Evolutionary conservation across 2,329 filamentous ascomycete species (phyloP).

Genomic region (Pestalotiopsis sp.): DNA sequence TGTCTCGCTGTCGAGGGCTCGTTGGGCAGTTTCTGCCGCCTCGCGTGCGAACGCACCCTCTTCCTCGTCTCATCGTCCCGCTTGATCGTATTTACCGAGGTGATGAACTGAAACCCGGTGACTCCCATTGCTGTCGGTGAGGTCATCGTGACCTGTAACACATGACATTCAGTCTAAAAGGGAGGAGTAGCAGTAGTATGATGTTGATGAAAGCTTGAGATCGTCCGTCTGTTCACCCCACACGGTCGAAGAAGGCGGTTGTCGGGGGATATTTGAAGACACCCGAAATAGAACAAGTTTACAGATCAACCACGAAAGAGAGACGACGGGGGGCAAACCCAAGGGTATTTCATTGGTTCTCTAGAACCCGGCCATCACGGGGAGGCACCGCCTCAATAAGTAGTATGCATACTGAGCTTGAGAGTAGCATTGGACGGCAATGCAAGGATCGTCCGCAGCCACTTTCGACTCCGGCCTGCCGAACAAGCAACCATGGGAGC

Average conservation of each 20-base stretch:
- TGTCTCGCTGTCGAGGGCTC: slow-evolving; percentile 21
- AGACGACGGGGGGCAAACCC: background rate
- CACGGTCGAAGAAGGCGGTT: background rate
- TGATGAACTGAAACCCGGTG: slow-evolving; percentile 36
- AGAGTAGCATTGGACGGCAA: slow-evolving; percentile 1
- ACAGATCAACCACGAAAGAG: background rate
- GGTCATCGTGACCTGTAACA: slow-evolving; percentile 1
- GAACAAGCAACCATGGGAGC: background rate
- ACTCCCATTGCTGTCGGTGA: slow-evolving; percentile 8
- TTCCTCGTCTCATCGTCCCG: slow-evolving; percentile 38
- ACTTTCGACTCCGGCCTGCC: background rate
- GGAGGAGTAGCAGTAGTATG: background rate
- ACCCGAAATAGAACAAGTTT: slow-evolving; percentile 2
- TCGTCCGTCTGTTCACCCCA: background rate
- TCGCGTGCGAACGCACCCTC: slow-evolving; percentile 36
- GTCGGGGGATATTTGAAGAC: slow-evolving; percentile 9
- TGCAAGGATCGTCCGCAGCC: slow-evolving; percentile 11
- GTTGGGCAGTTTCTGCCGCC: slow-evolving; percentile 34
- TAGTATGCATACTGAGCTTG: background rate
- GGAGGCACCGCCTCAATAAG: slow-evolving; percentile 3
- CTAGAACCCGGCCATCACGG: background rate
- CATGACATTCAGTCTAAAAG: background rate
- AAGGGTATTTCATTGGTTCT: slow-evolving; percentile 1
- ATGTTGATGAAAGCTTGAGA: background rate
- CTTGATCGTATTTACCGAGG: slow-evolving; percentile 36